Base-by-base conservation (phyloP, 495 filamentous ascomycete genomes). In the Daldinia concentrica region DNA sequence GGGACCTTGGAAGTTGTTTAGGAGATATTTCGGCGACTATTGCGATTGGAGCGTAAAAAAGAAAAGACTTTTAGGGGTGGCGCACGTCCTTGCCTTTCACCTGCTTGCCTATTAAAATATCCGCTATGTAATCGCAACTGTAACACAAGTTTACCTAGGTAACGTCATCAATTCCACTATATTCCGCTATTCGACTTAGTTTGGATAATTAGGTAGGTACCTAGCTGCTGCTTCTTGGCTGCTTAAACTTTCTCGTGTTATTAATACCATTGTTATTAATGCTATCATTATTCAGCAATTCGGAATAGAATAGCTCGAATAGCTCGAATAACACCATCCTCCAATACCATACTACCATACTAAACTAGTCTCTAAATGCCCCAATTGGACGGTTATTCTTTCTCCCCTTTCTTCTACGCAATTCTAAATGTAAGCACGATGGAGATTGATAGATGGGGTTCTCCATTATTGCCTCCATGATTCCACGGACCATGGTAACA, bases 1-100 rank as follows among this genome's bases (percentile, higher is more conserved):
- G 22, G 27, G 58, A 50, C 50, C 43, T 62, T 8, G 14, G 17
- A 39, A 50, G 30, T 24, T 24, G 32, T 17, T 52, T 51, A 41
- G 63, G 55, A 58, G 63, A 58, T 66, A 66, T 37, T 32, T 66
- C 63, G 63, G 63, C n/a, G 45, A 66, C 39, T 56, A 45, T 22
- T 24, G 62, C 36, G 62, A 64, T 64, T 64, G 62, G 62, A 22
- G 45, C 17, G 19, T 39, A n/a, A 39, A 39, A 39, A 4, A 39
- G 37, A 41, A 5, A 41, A n/a, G 14, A n/a, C 15, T 41, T 41
- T n/a, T 15, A 41, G 37, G 15, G 2, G 37, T 41, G 15, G 37
- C 37, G 37, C 37, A 41, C 37, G 4, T 41, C 15, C 37, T 4
- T 41, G 2, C 14, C 37, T 41, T 41, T n/a, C 39, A 41, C 5